Evolutionary conservation across 495 filamentous ascomycete species (phyloP).

Genomic region (Neurospora hispaniola): DNA sequence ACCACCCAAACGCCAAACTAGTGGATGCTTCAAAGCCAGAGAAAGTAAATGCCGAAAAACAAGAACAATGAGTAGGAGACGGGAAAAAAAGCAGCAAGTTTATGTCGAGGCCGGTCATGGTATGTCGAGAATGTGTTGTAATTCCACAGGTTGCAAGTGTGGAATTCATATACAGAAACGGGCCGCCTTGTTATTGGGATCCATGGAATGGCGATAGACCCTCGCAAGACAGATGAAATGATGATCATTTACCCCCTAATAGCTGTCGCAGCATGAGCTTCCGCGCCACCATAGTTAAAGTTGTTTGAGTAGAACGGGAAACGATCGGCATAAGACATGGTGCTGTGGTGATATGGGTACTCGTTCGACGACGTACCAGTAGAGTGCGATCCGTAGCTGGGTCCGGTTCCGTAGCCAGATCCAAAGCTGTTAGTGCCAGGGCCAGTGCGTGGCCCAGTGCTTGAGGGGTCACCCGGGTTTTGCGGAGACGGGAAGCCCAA

Average conservation of each 20-base stretch:
- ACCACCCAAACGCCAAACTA: not conserved
- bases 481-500: constrained; percentile 8
- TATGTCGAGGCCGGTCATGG: not conserved
- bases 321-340: constrained; percentile 17
- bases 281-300: constrained; percentile 10
- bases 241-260: constrained; percentile 18
- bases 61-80: not conserved
- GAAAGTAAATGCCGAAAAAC: not conserved
- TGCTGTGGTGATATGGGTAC: constrained; percentile 24
- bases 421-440: not conserved
- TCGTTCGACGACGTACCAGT: constrained; percentile 31
- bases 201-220: not conserved
- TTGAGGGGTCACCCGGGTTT: constrained; percentile 7
- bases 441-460: not conserved
- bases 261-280: constrained; percentile 31
- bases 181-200: not conserved
- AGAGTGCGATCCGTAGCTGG: constrained; percentile 7
- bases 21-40: not conserved
- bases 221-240: not conserved
- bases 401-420: not conserved
- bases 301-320: constrained; percentile 23
- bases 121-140: not conserved
- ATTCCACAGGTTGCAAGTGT: not conserved
- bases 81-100: not conserved
- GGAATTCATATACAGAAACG: not conserved